Base-by-base conservation (phyloP, 2,329 filamentous ascomycete genomes). In the Colletotrichum tamarilloi region DNA sequence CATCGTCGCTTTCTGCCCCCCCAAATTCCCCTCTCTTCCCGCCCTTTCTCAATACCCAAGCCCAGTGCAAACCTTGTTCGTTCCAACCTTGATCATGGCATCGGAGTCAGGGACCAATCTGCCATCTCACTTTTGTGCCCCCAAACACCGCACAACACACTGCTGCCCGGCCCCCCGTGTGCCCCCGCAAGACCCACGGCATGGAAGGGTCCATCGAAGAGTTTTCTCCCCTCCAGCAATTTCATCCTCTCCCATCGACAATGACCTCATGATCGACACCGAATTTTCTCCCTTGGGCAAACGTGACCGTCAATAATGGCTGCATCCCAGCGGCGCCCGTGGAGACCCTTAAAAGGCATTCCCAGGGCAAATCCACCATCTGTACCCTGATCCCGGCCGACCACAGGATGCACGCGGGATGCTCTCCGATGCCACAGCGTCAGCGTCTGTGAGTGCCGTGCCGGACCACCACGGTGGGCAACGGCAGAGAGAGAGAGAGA, bases 241-340 rank as follows among this genome's bases (percentile, higher is more conserved):
- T 49, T 57, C 60, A 62, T 69, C 28, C 63, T 57, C n/a, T 59
- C 30, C n/a, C 56, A 63, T 63, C 52, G n/a, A 56, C 53, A 62
- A 74, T 74, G 73, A 74, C 69, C 69, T 74, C 73, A 74, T 74
- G 69, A 74, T 74, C 69, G 69, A 55, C 73, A 53, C 16, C 24
- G 42, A 59, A 60, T 24, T 32, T 46, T 4, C 73, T 65, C 14
- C 58, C 38, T 65, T 66, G 42, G 73, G 73, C 59, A 72, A 53
- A 24, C n/a, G 46, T 32, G 46, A 62, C 73, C 73, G 73, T 58
- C 73, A 73, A 74, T 74, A 74, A 68, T 60, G 55, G 70, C 62
- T 70, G 67, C 67, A 65, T 62, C 60, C 70, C 56, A 30, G 66
- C 42, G 52, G 65, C 66, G 65, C 46, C 59, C 58, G 55, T 70